These are phyloP conservation scores for Arthroderma uncinatum DNA, from an alignment of 2,329 filamentous ascomycete species.

Conservation along the genomic window DNA sequence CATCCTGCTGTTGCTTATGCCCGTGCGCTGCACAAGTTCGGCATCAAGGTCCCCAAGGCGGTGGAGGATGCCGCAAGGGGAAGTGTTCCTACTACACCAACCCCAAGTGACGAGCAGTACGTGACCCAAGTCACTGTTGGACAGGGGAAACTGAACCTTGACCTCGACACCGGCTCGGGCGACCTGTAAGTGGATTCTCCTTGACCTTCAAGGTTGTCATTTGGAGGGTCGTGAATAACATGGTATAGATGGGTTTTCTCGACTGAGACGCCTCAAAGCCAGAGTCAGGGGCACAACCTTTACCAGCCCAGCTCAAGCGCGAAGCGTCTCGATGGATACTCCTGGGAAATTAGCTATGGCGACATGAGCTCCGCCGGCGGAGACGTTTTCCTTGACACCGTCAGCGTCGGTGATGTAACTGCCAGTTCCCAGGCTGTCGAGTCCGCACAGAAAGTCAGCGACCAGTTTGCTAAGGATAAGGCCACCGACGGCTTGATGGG, in stretches of 20 bases:
- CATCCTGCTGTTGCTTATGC: neutral
- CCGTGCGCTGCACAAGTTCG: neutral
- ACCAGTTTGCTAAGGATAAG: constrained; percentile 40
- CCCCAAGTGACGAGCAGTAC: constrained; percentile 46
- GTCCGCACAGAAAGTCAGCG: constrained; percentile 50
- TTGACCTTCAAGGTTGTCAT: neutral
- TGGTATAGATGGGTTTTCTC: constrained; percentile 55
- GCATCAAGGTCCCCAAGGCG: neutral
- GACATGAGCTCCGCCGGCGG: constrained; percentile 54
- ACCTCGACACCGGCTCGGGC: constrained; percentile 60
- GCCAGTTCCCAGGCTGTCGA: constrained; percentile 55
- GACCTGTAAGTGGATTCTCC: constrained; percentile 46
- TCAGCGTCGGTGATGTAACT: constrained; percentile 49
- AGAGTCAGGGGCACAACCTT: constrained; percentile 41
- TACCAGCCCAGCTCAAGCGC: constrained; percentile 45
- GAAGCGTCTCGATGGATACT: constrained; percentile 38
- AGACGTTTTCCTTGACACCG: constrained; percentile 55
- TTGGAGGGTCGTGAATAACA: neutral
- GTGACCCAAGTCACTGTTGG: constrained; percentile 54
- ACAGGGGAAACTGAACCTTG: constrained; percentile 50
- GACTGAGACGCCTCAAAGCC: constrained; percentile 36
- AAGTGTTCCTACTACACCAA: constrained; percentile 32
- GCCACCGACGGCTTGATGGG: constrained; percentile 51
- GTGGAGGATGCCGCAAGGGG: neutral
- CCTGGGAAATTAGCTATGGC: constrained; percentile 54